These are phyloP conservation scores for Aspergillus versicolor DNA, from an alignment of 2,329 filamentous ascomycete species.

Conservation along the genomic window DNA sequence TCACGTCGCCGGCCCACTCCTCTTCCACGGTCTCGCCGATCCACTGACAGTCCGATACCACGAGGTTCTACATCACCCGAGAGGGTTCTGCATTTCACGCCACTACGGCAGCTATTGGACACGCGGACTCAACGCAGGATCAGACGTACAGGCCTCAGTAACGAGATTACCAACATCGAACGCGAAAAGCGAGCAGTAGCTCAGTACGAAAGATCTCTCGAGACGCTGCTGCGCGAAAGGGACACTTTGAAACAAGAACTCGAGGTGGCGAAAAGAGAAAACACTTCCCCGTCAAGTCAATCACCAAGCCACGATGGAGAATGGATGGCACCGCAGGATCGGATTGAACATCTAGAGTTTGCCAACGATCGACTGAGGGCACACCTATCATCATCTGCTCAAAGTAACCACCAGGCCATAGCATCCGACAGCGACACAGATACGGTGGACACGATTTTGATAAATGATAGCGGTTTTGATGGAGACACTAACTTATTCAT, in stretches of 20 bases:
- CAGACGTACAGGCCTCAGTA: slow-evolving; percentile 45
- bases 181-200: slow-evolving; percentile 36
- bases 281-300: slow-evolving; percentile 5
- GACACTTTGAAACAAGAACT: slow-evolving; percentile 30
- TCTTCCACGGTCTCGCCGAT: slow-evolving; percentile 20
- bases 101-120: slow-evolving; percentile 45
- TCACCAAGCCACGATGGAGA: slow-evolving; percentile 16
- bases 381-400: slow-evolving; percentile 18
- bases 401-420: background rate
- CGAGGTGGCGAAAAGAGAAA: slow-evolving; percentile 16
- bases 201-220: slow-evolving; percentile 27
- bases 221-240: slow-evolving; percentile 26
- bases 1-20: slow-evolving; percentile 38
- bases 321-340: slow-evolving; percentile 18
- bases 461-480: slow-evolving; percentile 30
- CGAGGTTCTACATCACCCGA: slow-evolving; percentile 21
- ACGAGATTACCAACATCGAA: slow-evolving; percentile 47
- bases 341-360: slow-evolving; percentile 20
- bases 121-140: slow-evolving; percentile 44
- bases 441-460: slow-evolving; percentile 25
- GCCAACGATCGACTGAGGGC: slow-evolving; percentile 22
- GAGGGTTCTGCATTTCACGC: slow-evolving; percentile 45
- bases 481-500: slow-evolving; percentile 25
- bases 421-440: slow-evolving; percentile 6
- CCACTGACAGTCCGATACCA: slow-evolving; percentile 23